Evolutionary conservation across 768 basidiomycete species (phyloP).

Genomic region (Floccularia luteovirens): DNA sequence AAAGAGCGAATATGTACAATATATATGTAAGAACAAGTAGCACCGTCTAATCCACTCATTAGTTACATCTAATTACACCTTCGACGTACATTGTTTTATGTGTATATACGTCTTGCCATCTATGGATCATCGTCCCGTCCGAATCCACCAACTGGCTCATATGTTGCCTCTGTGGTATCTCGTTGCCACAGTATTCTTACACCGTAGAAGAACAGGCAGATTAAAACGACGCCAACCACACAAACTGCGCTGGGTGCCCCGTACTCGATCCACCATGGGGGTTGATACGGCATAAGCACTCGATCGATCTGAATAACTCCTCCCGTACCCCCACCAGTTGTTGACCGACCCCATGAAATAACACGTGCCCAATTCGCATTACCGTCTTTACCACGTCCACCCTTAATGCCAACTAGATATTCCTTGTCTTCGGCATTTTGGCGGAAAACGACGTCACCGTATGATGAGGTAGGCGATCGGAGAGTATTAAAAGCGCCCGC

Average conservation of each 20-base stretch:
- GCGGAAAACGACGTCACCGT: conserved; percentile 83
- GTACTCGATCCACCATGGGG: conserved; percentile 78
- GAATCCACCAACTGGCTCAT: conserved; percentile 85
- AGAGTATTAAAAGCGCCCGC: conserved; percentile 72
- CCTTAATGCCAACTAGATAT: conserved; percentile 67
- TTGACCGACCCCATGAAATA: conserved; percentile 70
- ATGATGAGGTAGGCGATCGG: conserved; percentile 54
- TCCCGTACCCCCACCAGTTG: conserved; percentile 64
- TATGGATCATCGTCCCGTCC: conserved; percentile 41
- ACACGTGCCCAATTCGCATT: conserved; percentile 59
- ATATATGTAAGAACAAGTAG: too few relatives aligned
- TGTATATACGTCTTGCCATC: conserved; percentile 6
- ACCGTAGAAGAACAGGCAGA: conserved; percentile 68
- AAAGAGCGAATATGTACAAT: too few relatives aligned
- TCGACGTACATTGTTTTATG: too few relatives aligned
- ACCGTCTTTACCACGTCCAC: conserved; percentile 59
- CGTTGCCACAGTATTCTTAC: conserved; percentile 62
- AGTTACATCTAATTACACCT: conserved; percentile 4
- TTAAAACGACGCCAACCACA: conserved; percentile 47
- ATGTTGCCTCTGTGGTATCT: conserved; percentile 80
- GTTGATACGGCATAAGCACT: conserved; percentile 78
- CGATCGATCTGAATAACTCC: conserved; percentile 87
- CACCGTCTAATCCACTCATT: not conserved
- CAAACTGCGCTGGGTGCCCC: conserved; percentile 63
- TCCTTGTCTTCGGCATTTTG: conserved; percentile 36